Base-by-base conservation (phyloP, 495 filamentous ascomycete species). In the Hyaloscypha variabilis region DNA sequence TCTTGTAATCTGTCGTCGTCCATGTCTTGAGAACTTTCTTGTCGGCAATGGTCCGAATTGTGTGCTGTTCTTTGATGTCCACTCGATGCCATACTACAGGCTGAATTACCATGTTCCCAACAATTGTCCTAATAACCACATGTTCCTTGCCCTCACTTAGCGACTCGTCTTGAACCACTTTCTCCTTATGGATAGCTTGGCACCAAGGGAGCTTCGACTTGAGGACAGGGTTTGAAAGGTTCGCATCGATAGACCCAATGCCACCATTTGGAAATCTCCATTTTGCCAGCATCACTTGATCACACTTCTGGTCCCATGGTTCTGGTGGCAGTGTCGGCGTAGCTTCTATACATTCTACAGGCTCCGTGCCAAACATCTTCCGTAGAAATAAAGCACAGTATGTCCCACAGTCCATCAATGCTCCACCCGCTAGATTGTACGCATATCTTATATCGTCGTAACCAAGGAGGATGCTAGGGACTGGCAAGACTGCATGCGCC, bases 371-470 rank as follows among this genome's bases (percentile, higher is more conserved):
- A 39, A 71, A 63, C 19, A 65, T 64, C 3, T 60, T n/a, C 2
- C 69, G 42, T 24, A 71, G 42, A 36, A 46, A 66, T 21, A 75
- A 77, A 14, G 85, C 60, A 14, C 76, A 76, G 68, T 88, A 89
- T 0, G 80, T 77, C 6, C 79, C 81, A 6, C 85, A 73, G 65
- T 88, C 85, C 84, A 90, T 85, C 56, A 85, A 67, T 10, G 78
- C 69, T n/a, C 87, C 88, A 0, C 87, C 87, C 6, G 78, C 75
- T 0, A 88, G 75, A 3, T 79, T 72, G 64, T 83, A 88, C 24
- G 78, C 65, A 74, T 79, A 88, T 3, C 84, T 75, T 66, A 88
- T 90, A 69, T 89, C 80, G 55, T 84, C 77, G 6, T 72, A 71
- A 30, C 53, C 61, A 34, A 78, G 64, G 3, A 71, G 24, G 60